Evolutionary conservation across 2,329 filamentous ascomycete genomes (phyloP), one percentile per base, ranked within the genome.

Genomic region (Dissoconium aciculare): DNA sequence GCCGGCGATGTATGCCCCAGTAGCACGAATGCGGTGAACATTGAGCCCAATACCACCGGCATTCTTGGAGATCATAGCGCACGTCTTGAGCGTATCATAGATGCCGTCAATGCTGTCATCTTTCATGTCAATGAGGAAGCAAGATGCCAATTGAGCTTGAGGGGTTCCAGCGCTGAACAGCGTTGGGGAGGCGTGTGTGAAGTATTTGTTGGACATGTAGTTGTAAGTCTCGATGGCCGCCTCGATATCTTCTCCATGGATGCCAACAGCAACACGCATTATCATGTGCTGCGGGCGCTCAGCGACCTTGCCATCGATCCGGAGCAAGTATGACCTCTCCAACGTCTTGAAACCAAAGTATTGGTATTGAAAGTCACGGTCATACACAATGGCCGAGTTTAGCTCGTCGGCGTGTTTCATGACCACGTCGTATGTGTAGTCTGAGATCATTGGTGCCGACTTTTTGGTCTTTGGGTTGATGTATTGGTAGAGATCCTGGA

Each of bases 291-390:
- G 89, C 26, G 89, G 89, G 50, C 89, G 76, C 66, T 98, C 89
- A 31, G 85, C 87, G 53, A 95, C 83, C 64, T 94, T 92, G 56
- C 84, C 85, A 50, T 94, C 72, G 44, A 95, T 79, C 55, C 91
- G 85, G 45, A 98, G 76, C 31, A 98, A 77, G 54, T 98, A 98
- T 52, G 89, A 98, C 38, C 89, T 78, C 67, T 98, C 89, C 23
- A 98, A 67, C 5, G 89, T 98, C 73, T 98, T 98, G 75, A 98
- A 98, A 42, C 89, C 89, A 52, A 98, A 98, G 66, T 92, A 98
- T 66, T 98, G 89, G 67, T 98, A 98, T 71, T 95, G 94, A 71
- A 98, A 98, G 57, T 98, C 89, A 47, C 89, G 80, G 64, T 98
- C 89, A 52, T 95, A 98, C 50, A 98, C 87, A 56, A 98, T 95